Conservation (phyloP, 2,329 filamentous ascomycete species). For the Huntiella moniliformis region DNA sequence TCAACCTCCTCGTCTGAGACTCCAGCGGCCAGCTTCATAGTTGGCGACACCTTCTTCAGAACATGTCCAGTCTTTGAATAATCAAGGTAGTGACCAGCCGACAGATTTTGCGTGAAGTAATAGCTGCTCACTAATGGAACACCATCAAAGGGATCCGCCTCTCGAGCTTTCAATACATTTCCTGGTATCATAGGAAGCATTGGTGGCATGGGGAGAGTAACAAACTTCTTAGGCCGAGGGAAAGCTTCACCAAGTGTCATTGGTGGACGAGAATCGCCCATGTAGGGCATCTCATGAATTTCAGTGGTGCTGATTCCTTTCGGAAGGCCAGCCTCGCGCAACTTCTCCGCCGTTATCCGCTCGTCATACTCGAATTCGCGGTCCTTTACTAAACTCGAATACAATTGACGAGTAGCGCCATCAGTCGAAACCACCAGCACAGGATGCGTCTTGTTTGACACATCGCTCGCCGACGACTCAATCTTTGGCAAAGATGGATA, state of each 20-base stretch:
- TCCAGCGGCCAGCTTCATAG: slow-evolving; percentile 42
- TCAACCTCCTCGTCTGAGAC: slow-evolving; percentile 32
- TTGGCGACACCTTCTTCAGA: slow-evolving; percentile 29
- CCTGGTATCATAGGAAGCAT: slow-evolving; percentile 51
- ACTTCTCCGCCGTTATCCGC: slow-evolving; percentile 19
- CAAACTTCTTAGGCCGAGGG: slow-evolving; percentile 21
- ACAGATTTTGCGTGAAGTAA: slow-evolving; percentile 48
- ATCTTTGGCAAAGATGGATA: slow-evolving; percentile 20
- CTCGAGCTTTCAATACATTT: slow-evolving; percentile 33
- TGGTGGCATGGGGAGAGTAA: slow-evolving; percentile 37
- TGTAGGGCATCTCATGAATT: slow-evolving; percentile 21
- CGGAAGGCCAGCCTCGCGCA: slow-evolving; percentile 50
- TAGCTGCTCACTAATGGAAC: slow-evolving; percentile 33
- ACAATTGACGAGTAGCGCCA: slow-evolving; percentile 58
- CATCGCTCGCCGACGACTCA: not conserved
- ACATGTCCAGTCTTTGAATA: slow-evolving; percentile 32
- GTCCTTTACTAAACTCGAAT: slow-evolving; percentile 52
- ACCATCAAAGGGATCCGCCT: slow-evolving; percentile 36
- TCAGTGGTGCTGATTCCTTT: slow-evolving; percentile 43
- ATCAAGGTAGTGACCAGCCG: slow-evolving; percentile 52
- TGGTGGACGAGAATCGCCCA: slow-evolving; percentile 17
- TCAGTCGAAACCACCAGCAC: slow-evolving; percentile 64
- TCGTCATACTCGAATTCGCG: slow-evolving; percentile 15
- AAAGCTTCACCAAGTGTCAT: slow-evolving; percentile 54
- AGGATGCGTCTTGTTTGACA: slow-evolving; percentile 18